These are phyloP conservation scores for Solanum bulbocastanum DNA, from an alignment of 257 asterid genomes.

Conservation along the genomic window DNA sequence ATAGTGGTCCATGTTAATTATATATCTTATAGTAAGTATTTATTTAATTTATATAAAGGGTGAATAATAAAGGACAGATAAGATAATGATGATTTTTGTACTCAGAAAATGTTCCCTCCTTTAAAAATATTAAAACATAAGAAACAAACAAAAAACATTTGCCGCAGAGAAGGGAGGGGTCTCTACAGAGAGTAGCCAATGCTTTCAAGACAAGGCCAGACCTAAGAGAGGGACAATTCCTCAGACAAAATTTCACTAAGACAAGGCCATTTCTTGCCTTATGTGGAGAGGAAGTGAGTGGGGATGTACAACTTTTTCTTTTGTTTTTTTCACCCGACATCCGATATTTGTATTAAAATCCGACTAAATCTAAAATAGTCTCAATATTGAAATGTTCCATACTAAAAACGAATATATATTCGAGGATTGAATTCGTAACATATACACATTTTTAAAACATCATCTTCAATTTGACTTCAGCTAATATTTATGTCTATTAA, in stretches of 20 bases:
- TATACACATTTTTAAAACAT: too few relatives aligned
- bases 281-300: background rate
- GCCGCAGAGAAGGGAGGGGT: constrained; percentile 8
- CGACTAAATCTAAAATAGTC: background rate
- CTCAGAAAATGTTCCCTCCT: constrained; percentile 45
- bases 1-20: background rate
- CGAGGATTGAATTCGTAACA: background rate
- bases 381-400: rapidly evolving
- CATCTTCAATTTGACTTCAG: background rate
- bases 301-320: background rate
- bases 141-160: constrained; percentile 12
- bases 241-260: constrained; percentile 1
- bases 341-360: background rate
- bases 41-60: background rate
- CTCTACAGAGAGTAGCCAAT: constrained; percentile 16
- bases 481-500: too few relatives aligned
- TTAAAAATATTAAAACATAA: constrained; percentile 1
- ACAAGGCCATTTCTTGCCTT: background rate
- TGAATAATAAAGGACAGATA: constrained; percentile 7
- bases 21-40: background rate
- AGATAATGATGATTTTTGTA: constrained; percentile 22
- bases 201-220: constrained; percentile 9
- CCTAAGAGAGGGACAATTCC: constrained; percentile 12
- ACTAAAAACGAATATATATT: rapidly evolving
- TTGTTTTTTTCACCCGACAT: background rate